A percentile compares a stretch with the other conserved stretches of the same genome.
Conservation (phyloP, 2,329 filamentous ascomycete genomes). For the Fusarium bactridioides region DNA sequence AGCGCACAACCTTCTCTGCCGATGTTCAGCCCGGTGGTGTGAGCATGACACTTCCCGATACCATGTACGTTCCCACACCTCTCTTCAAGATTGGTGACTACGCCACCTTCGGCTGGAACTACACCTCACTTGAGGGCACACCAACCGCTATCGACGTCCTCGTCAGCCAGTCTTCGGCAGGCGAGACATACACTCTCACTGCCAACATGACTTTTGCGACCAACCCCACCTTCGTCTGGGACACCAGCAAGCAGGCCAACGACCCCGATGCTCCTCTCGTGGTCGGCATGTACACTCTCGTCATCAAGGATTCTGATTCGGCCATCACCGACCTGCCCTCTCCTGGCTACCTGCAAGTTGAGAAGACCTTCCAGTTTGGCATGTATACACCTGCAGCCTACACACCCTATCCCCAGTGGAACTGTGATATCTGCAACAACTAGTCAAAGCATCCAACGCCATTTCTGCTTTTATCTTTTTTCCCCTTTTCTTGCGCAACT, state of each 20-base stretch:
- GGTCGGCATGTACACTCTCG: slow-evolving; percentile 65
- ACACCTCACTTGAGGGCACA: slow-evolving; percentile 65
- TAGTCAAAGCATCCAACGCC: slow-evolving; percentile 56
- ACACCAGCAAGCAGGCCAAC: slow-evolving; percentile 61
- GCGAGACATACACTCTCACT: slow-evolving; percentile 67
- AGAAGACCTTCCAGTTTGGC: slow-evolving; percentile 61
- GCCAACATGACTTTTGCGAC: slow-evolving; percentile 68
- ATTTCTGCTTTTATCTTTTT: slow-evolving; percentile 48
- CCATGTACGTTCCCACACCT: slow-evolving; percentile 53
- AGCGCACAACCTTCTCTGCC: slow-evolving; percentile 54
- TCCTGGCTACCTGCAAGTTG: slow-evolving; percentile 63
- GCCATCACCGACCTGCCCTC: slow-evolving; percentile 58
- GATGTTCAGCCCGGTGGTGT: slow-evolving; percentile 60
- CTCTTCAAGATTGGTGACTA: slow-evolving; percentile 68
- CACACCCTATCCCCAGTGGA: slow-evolving; percentile 59
- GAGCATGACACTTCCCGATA: slow-evolving; percentile 60
- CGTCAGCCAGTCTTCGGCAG: slow-evolving; percentile 61
- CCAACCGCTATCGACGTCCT: slow-evolving; percentile 69
- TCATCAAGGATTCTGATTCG: slow-evolving; percentile 67
- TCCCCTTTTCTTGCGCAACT: not conserved
- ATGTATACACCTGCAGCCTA: slow-evolving; percentile 64
- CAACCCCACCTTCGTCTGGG: slow-evolving; percentile 64
- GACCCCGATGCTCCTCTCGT: slow-evolving; percentile 57
- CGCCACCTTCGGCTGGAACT: slow-evolving; percentile 71
- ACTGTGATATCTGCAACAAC: slow-evolving; percentile 66